Base-by-base conservation (phyloP, 1,284 basidiomycete genomes). In the Sparassis latifolia region DNA sequence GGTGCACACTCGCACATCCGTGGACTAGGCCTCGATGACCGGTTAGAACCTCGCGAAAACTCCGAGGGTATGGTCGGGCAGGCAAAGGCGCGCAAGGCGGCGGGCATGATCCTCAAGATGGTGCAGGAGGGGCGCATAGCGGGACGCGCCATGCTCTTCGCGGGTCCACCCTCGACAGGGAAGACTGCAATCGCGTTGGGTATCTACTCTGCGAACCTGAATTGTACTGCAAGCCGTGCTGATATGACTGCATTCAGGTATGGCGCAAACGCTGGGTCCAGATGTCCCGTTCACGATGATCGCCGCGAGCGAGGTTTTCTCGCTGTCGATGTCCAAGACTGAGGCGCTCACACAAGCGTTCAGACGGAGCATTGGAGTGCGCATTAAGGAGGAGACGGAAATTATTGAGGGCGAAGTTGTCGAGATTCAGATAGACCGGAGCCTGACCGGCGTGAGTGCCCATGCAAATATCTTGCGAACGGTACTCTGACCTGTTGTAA, bases 231-330 rank as follows among this genome's bases (percentile, higher is more conserved):
- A 30, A 28, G 20, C 31, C 28, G 6, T 47, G 20, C 10, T 47
- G 5, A 29, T 20, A 38, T 40, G 10, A 29, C 28, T 31, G 32
- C 20, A n/a, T 31, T 5, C 55, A 94, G 92, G 92, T 52, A 98
- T 99, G 94, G 92, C 96, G 2, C 95, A 98, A 69, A 91, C 86
- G 1, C 77, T 99, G 9, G 96, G 96, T 1, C 65, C 85, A 2
- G 95, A 97, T 62, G 95, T 98, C 1, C 96, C 97, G 0, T 99
- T 98, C 68, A 97, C 94, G 3, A 95, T 92, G 82, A 92, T 99
- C 61, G 92, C 93, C 32, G 94, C 89, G 10, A 95, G 92, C 70
- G 96, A 99, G 69, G 95, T 99, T 51, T 99, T 97, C 73, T 97
- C 93, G 42, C 78, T 97, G 39, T 91, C 90, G 63, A 97, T 98